A percentile compares a stretch with the other conserved stretches of the same genome.
Evolutionary conservation across 2,329 filamentous ascomycete genomes (phyloP).

Genomic region (Arthrobotrys sphaeroides): DNA sequence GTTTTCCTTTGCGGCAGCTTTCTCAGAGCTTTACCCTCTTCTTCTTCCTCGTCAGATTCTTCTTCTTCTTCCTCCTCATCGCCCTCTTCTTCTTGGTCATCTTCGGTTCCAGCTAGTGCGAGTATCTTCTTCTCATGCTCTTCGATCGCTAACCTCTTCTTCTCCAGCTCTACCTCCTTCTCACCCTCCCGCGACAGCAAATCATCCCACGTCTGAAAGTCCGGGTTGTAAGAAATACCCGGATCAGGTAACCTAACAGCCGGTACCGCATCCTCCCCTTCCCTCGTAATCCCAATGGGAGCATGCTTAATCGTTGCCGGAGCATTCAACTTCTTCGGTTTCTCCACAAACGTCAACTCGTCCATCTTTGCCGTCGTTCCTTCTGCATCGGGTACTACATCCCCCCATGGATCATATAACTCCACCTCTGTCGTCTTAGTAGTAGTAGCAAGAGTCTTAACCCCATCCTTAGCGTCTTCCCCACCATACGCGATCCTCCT

Average conservation of each 20-base stretch:
- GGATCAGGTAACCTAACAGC: conserved; percentile 81
- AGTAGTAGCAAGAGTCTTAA: too few relatives aligned
- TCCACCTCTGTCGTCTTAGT: conserved; percentile 62
- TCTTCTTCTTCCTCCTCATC: conserved; percentile 82
- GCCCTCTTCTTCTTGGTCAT: conserved; percentile 81
- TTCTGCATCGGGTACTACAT: conserved; percentile 61
- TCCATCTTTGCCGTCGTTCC: conserved; percentile 60
- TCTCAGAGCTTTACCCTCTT: conserved; percentile 64
- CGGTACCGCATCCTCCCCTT: conserved; percentile 76
- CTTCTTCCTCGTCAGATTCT: conserved; percentile 59
- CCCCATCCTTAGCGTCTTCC: conserved; percentile 62
- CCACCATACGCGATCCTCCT: conserved; percentile 80
- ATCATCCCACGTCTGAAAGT: conserved; percentile 83
- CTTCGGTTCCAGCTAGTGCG: conserved; percentile 65
- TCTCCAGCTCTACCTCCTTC: conserved; percentile 57
- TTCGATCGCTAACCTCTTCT: conserved; percentile 56
- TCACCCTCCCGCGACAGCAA: conserved; percentile 76
- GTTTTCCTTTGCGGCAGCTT: conserved; percentile 71
- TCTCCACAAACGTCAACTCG: conserved; percentile 69
- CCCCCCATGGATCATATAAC: conserved; percentile 82
- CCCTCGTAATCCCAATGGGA: conserved; percentile 83
- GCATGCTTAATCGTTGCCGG: conserved; percentile 79
- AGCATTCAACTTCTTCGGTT: conserved; percentile 72
- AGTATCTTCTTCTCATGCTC: conserved; percentile 59
- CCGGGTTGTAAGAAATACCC: conserved; percentile 91